These are phyloP conservation scores for Vitis cinerea DNA, from an alignment of 164 flowering plant species.

Conservation along the genomic window DNA sequence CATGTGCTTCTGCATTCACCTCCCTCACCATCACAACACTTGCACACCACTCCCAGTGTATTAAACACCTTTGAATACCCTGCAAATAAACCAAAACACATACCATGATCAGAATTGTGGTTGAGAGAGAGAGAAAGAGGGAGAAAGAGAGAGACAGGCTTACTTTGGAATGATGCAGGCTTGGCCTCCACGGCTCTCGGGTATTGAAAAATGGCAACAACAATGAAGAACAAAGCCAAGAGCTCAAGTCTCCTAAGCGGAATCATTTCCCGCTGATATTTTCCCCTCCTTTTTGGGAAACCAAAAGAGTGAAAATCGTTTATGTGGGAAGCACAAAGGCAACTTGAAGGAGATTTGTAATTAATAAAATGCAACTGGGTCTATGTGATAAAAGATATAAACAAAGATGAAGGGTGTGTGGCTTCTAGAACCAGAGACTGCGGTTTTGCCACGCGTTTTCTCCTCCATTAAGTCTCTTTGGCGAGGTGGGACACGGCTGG, in stretches of 20 bases:
- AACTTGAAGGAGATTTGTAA: no score
- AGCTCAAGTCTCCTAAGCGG: neutral
- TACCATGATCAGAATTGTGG: no score
- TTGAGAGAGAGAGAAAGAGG: neutral
- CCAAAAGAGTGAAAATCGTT: no score
- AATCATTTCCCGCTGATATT: neutral
- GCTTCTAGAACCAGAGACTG: no score
- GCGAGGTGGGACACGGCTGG: no score
- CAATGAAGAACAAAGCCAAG: constrained; percentile 5
- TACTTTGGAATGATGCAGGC: constrained; percentile 6
- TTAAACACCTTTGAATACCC: constrained; percentile 18
- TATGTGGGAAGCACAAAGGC: no score
- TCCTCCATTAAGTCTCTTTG: no score
- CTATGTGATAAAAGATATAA: no score
- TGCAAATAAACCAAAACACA: neutral
- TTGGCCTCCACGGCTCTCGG: constrained; percentile 13
- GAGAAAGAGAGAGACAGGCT: neutral
- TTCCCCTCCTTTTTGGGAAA: neutral
- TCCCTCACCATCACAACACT: constrained; percentile 32
- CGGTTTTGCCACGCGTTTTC: no score
- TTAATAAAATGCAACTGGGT: no score
- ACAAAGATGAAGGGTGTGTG: no score
- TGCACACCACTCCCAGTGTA: constrained; percentile 36
- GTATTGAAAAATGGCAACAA: neutral
- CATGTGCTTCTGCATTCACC: constrained; percentile 29